Conservation (phyloP, 2,329 filamentous ascomycete species). For the Monilinia fructicola region DNA sequence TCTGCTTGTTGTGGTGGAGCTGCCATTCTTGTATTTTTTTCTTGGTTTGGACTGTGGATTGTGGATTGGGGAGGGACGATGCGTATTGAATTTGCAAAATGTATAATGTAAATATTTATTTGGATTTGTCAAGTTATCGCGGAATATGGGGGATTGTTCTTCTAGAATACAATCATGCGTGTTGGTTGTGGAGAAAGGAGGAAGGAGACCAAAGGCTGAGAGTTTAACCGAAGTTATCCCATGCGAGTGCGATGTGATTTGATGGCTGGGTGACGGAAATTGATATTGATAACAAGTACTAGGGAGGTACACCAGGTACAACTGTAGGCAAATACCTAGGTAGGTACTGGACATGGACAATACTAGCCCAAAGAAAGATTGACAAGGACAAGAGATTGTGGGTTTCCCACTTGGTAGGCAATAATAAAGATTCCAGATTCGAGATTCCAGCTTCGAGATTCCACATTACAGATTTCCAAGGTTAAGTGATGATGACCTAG, state of each 20-base stretch:
- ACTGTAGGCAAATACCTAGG: too few species aligned
- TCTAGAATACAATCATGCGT: slow-evolving; percentile 15
- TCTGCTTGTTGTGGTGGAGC: slow-evolving; percentile 36
- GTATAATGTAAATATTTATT: not conserved
- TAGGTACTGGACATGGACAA: too few species aligned
- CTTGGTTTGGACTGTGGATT: not conserved
- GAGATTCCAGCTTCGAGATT: too few species aligned
- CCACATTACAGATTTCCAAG: too few species aligned
- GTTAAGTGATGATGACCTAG: too few species aligned
- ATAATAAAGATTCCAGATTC: too few species aligned
- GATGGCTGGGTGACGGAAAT: too few species aligned
- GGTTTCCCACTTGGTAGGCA: too few species aligned
- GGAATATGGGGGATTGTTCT: slow-evolving; percentile 10
- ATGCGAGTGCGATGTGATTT: not conserved
- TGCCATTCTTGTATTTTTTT: slow-evolving; percentile 40
- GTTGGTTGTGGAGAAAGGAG: slow-evolving; percentile 19
- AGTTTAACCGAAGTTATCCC: slow-evolving; percentile 23
- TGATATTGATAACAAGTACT: too few species aligned
- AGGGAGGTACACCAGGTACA: too few species aligned
- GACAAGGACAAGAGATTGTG: too few species aligned
- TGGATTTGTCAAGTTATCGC: slow-evolving; percentile 1
- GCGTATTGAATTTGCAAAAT: not conserved
- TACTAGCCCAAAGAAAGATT: too few species aligned
- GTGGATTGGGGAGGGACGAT: not conserved
- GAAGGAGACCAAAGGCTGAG: slow-evolving; percentile 25